Percentiles rank a stretch among this genome's conserved stretches.
Conservation (phyloP, 768 basidiomycete species). For the Cubamyces sp. region DNA sequence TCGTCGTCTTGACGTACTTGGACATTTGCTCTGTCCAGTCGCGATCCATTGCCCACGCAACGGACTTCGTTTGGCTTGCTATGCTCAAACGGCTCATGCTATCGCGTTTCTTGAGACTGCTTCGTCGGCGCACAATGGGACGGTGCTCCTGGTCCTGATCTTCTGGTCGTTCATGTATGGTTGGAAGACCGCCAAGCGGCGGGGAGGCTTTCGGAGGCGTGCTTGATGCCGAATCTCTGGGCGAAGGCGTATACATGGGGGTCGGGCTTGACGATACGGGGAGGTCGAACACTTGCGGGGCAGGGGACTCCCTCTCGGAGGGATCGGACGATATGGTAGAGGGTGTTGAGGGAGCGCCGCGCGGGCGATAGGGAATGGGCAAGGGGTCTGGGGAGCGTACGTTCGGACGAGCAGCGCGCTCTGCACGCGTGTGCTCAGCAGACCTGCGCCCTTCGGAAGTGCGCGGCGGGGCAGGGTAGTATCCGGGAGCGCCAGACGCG, state of each 20-base stretch:
- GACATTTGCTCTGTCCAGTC: constrained; percentile 61
- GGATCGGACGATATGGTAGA: constrained; percentile 28
- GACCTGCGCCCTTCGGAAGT: constrained; percentile 17
- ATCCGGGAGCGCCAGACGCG: constrained; percentile 12
- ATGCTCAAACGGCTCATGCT: constrained; percentile 49
- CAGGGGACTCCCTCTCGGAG: constrained; percentile 23
- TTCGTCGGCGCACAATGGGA: constrained; percentile 52
- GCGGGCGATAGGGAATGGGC: constrained; percentile 49
- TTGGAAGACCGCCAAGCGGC: constrained; percentile 36
- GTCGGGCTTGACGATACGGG: constrained; percentile 11
- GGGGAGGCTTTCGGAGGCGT: constrained; percentile 20
- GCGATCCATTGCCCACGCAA: constrained; percentile 76
- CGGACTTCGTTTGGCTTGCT: constrained; percentile 61
- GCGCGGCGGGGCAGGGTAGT: constrained; percentile 5
- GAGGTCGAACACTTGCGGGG: constrained; percentile 17
- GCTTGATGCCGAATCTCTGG: constrained; percentile 7
- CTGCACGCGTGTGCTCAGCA: constrained; percentile 16
- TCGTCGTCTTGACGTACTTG: constrained; percentile 47
- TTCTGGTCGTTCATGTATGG: constrained; percentile 35
- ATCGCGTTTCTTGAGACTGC: constrained; percentile 65
- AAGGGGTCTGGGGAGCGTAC: constrained; percentile 47
- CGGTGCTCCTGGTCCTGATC: constrained; percentile 33
- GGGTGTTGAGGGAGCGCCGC: constrained; percentile 13
- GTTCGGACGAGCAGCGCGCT: constrained; percentile 23
- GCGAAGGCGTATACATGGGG: constrained; percentile 15